A percentile compares a stretch with the other conserved stretches of the same genome.
Conservation (phyloP, 2,329 filamentous ascomycete species). For the Epichloe amarillans region DNA sequence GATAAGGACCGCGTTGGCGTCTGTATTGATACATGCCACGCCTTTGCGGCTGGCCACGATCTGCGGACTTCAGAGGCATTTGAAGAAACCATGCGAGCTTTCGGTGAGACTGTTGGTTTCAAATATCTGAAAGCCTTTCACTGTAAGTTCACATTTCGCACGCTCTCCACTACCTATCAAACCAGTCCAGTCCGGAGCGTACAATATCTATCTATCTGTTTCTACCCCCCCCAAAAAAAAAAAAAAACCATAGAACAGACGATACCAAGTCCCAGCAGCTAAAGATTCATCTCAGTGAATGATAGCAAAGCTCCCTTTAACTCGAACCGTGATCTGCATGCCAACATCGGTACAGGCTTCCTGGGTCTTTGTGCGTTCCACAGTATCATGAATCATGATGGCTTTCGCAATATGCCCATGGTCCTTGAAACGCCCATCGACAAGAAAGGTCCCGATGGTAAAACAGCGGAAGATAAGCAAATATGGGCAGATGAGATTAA, state of each 20-base stretch:
- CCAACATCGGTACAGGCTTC: conserved; percentile 93
- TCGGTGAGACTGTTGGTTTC: conserved; percentile 65
- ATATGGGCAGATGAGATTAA: conserved; percentile 95
- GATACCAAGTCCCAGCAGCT: background rate
- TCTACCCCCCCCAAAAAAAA: too few species aligned
- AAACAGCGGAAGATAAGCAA: conserved; percentile 60
- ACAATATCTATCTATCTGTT: too few species aligned
- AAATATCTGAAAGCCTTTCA: conserved; percentile 77
- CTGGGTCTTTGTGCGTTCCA: conserved; percentile 84
- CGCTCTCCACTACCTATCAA: background rate
- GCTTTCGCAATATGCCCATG: conserved; percentile 71
- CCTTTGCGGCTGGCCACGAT: conserved; percentile 90
- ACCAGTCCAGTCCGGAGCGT: background rate
- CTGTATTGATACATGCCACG: conserved; percentile 93
- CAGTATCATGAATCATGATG: conserved; percentile 70
- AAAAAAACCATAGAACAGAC: too few species aligned
- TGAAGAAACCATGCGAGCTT: conserved; percentile 56
- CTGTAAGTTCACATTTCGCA: conserved; percentile 16
- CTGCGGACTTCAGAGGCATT: conserved; percentile 65
- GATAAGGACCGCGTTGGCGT: conserved; percentile 80
- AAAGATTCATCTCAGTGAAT: conserved; percentile 42
- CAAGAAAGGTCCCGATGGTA: conserved; percentile 49
- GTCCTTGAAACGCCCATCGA: conserved; percentile 95
- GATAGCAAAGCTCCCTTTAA: conserved; percentile 84
- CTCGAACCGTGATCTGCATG: conserved; percentile 79